Conservation (phyloP, 2,329 filamentous ascomycete species). For the Colletotrichum orchidophilum region DNA sequence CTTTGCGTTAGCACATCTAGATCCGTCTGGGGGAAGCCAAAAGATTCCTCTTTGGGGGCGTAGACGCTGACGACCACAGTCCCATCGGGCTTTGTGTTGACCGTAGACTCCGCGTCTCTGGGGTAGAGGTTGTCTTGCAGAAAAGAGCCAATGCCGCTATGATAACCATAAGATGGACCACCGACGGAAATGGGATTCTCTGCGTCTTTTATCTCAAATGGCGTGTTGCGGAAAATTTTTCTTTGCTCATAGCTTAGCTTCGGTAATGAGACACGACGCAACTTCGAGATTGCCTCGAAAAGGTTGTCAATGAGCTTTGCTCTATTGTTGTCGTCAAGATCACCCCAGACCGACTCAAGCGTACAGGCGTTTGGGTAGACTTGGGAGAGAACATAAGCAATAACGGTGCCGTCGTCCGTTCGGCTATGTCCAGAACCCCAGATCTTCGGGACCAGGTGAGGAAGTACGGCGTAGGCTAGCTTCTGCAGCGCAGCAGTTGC, state of each 20-base stretch:
- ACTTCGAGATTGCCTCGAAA: not conserved
- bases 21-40: constrained; percentile 6
- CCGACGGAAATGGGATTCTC: not conserved
- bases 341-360: not conserved
- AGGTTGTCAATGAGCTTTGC: not conserved
- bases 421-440: constrained; percentile 10
- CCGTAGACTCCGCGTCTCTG: not conserved
- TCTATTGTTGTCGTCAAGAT: not conserved
- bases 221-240: not conserved
- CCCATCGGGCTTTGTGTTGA: not conserved
- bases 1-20: not conserved
- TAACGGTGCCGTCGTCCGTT: not conserved
- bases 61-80: not conserved
- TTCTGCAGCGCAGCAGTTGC: constrained; percentile 3
- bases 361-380: not conserved
- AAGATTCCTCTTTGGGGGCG: not conserved
- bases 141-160: not conserved
- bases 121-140: not conserved
- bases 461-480: constrained; percentile 1
- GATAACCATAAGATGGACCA: not conserved
- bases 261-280: not conserved
- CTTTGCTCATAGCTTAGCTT: not conserved
- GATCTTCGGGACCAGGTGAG: constrained; percentile 2
- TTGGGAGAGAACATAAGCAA: constrained; percentile 15
- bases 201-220: not conserved